Conservation (phyloP, 139 green algal genomes). For the Chlorokybus atmophyticus region DNA sequence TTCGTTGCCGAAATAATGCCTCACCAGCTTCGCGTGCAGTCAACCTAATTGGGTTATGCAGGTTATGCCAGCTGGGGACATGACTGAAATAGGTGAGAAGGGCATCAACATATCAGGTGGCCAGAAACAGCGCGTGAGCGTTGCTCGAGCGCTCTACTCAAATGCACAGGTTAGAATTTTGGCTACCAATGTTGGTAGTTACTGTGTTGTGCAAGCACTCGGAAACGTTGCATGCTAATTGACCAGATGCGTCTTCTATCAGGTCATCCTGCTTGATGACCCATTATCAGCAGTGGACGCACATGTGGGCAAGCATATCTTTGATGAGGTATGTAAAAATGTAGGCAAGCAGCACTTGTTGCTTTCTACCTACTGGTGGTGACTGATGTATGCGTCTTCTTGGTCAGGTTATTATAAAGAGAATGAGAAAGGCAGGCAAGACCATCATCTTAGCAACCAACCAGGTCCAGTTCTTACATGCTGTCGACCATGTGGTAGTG, state of each 20-base stretch:
- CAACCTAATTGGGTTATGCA: no score
- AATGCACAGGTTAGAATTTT: neutral
- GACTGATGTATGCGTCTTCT: no score
- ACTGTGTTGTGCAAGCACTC: no score
- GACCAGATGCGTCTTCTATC: no score
- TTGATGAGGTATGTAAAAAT: no score
- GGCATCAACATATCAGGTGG: constrained; percentile 30
- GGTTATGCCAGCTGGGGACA: neutral
- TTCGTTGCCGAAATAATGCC: no score
- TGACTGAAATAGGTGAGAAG: constrained; percentile 50
- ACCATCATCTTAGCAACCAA: constrained; percentile 66
- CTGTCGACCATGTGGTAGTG: constrained; percentile 63
- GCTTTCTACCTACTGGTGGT: no score
- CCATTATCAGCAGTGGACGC: constrained; percentile 44
- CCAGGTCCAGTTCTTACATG: constrained; percentile 63
- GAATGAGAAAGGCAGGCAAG: constrained; percentile 26
- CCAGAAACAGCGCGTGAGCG: constrained; percentile 36
- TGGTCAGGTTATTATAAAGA: neutral
- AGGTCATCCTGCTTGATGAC: constrained; percentile 29
- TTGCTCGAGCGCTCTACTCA: constrained; percentile 67
- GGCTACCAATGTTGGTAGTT: no score
- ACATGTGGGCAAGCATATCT: constrained; percentile 58
- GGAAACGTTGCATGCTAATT: no score
- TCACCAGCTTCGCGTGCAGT: no score
- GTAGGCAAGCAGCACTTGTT: no score